Base-by-base conservation (phyloP, 192 early-diverging fungal species). In the Podila minutissima region DNA sequence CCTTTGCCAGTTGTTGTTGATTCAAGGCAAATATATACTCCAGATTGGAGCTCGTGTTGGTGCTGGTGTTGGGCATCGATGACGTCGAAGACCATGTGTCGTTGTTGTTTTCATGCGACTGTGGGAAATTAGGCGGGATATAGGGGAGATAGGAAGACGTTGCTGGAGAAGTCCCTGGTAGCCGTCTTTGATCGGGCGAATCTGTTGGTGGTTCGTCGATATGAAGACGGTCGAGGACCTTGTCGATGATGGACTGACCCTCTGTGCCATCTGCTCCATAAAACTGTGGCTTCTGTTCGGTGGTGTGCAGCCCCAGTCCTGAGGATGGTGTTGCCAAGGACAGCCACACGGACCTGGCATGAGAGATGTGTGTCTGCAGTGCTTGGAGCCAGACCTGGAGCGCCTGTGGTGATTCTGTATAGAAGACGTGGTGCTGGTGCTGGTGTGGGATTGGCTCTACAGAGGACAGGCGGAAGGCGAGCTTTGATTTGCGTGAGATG, bases 401-500 rank as follows among this genome's bases (percentile, higher is more conserved):
- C 20, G 77, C 67, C 60, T 81, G 70, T 0, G 66, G 61, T 5
- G 53, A 46, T 22, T 81, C 77, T 1, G 71, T 59, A 9, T 53
- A 65, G 24, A 81, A 81, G 5, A 81, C 29, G 24, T 81, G 77
- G 41, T 69, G 66, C 62, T 73, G 77, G 38, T 64, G 66, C 29
- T 81, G 77, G 9, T 81, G 70, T 20, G 76, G 51, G 51, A 72
- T 72, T 6, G 76, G 61, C 26, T 65, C 71, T 17, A 66, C 59
- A 1, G 77, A 67, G 2, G 77, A 72, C 3, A 81, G 55, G 3
- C 67, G 71, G 57, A 81, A 73, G 22, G 77, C 67, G 60, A 53
- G 59, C 50, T 81, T 81, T 13, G 77, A 81, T 48, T 81, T 81
- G 60, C 77, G 77, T 17, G 77, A 73, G 15, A 81, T 68, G 1